phyloP scores from a whole-genome alignment of 352 stramenopile species.

The Phytophthora europaea region DNA sequence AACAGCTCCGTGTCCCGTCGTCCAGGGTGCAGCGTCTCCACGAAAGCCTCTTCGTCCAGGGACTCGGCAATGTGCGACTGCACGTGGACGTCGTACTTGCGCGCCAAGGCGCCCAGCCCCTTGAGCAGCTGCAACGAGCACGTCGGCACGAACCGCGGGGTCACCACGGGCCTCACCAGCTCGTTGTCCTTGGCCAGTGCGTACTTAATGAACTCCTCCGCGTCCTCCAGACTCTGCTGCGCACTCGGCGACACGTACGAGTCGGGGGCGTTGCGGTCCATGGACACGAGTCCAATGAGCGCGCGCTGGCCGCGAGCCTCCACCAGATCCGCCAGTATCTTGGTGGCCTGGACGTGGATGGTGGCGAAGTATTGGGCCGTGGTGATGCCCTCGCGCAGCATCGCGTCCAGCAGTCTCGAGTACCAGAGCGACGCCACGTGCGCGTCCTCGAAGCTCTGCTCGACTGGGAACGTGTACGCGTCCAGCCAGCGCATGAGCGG shows the following conservation, averaged over 20 bases:
- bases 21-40: conserved; percentile 72
- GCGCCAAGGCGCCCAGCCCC: conserved; percentile 75
- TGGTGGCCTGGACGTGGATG: conserved; percentile 82
- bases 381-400: conserved; percentile 87
- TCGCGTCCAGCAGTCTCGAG: conserved; percentile 68
- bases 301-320: conserved; percentile 76
- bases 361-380: conserved; percentile 93
- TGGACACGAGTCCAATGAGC: conserved; percentile 92
- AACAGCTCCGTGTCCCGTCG: conserved; percentile 82
- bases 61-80: conserved; percentile 92
- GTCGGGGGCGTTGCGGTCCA: conserved; percentile 90
- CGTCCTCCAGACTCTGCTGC: conserved; percentile 65
- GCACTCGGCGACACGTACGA: conserved; percentile 69
- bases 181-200: conserved; percentile 46
- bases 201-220: conserved; percentile 83
- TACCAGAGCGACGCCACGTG: conserved; percentile 73
- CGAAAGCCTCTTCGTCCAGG: conserved; percentile 86
- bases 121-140: conserved; percentile 85
- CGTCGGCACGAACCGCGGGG: conserved; percentile 92
- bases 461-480: conserved; percentile 93
- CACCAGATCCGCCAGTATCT: conserved; percentile 83
- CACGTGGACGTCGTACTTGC: conserved; percentile 75
- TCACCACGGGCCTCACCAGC: conserved; percentile 85
- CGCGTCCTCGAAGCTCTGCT: conserved; percentile 74
- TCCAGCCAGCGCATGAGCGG: conserved; percentile 94